Base-by-base conservation (phyloP, 2,329 filamentous ascomycete species). In the Pseudocercospora ulei region DNA sequence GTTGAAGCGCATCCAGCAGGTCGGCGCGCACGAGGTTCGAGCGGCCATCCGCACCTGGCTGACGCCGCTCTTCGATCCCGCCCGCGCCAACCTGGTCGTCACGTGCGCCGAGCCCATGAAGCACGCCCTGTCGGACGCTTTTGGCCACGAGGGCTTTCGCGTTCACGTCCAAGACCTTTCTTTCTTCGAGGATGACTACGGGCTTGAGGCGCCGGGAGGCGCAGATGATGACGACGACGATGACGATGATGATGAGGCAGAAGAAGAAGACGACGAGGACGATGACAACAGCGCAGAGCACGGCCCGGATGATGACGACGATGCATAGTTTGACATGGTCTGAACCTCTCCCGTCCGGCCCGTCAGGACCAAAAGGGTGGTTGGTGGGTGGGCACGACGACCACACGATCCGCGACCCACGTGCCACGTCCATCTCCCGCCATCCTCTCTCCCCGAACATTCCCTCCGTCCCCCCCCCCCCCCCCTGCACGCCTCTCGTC, bases 171-270 rank as follows among this genome's bases (percentile, higher is more conserved):
- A 79, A 56, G 70, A 79, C 17, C 69, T 96, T 34, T 76, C 78
- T 26, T 73, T 82, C 53, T 96, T 93, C 61, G 77, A 92, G 60
- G 84, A 95, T 48, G 83, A 86, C 55, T 96, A 96, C 58, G 88
- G 88, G 0, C 64, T 95, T 30, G 72, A 81, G 58, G 71, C 70
- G 2, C 69, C 67, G 2, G 73, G 71, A 2, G 76, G 71, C 0
- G 73, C 75, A 3, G 76, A 75, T 2, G 74, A 73, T 0, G 68
- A 62, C 7, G 61, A 65, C 0, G 69, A 72, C 1, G 69, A 67
- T 0, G 68, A 70, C 0, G 71, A 75, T 0, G 64, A 50, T 13
- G 56, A 56, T 14, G 61, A 56, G 13, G 16, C 19, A 8, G 14
- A 33, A n/a, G 29, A 20, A n/a, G 18, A 22, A 22, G 14, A 23